Base-by-base conservation (phyloP, 1,284 basidiomycete species). In the Boletus nobilissimus region DNA sequence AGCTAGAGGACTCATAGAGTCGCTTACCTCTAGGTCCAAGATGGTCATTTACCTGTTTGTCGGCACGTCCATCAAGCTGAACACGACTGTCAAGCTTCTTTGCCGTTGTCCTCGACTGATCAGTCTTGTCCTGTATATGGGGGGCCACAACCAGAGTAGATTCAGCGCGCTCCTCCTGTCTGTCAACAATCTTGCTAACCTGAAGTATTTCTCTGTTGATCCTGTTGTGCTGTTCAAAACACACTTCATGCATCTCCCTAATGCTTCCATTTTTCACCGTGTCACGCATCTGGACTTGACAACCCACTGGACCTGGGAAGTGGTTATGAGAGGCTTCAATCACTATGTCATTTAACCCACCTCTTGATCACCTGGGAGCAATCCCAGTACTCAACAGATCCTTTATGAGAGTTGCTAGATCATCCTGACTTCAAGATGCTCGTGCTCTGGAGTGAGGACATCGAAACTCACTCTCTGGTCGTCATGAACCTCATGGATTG, bases 351-450 rank as follows among this genome's bases (percentile, higher is more conserved):
- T 9, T 34, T 70, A 19, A 60, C 54, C 38, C 69, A 70, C 39
- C 54, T 70, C 18, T 70, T 39, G 26, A 43, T 70, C 38, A 70
- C 68, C 51, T 70, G 69, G 54, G 26, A 57, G 34, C 69, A 60
- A 60, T 57, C 69, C 24, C 19, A n/a, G 10, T 40, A 40, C 18
- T 39, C 29, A 5, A 70, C 69, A 60, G 48, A 51, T 51, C 24
- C 5, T 51, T 51, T 51, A 24, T 24, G 5, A 51, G 48, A 51
- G 48, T 7, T 51, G 48, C 48, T 51, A 13, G 26, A 51, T 32
- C n/a, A 5, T 34, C 69, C 69, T 40, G 16, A 26, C 18, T 70
- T 70, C 39, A n/a, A 60, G 54, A 24, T 70, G 10, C 24, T 72
- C 14, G 71, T 72, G 36, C 48, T 72, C n/a, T 72, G 71, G 63